Conservation (phyloP, 2,329 filamentous ascomycete genomes). For the Aspergillus oerlinghausenensis region DNA sequence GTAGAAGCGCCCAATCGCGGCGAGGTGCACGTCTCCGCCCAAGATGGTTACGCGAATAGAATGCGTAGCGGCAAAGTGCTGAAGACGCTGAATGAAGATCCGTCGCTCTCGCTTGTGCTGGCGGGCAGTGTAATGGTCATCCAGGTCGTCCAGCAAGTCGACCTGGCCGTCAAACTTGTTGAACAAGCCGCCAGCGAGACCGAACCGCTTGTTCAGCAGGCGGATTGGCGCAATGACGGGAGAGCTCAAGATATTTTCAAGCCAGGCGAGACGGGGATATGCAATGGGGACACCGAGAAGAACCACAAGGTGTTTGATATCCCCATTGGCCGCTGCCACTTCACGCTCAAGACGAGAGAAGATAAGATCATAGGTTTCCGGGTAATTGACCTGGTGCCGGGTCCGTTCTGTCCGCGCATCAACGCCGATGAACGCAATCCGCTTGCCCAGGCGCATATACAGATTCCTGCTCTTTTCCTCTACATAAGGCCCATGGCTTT, state of each 20-base stretch:
- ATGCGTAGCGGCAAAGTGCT: conserved; percentile 54
- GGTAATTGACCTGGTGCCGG: conserved; percentile 87
- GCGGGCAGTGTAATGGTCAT: conserved; percentile 77
- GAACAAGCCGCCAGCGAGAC: conserved; percentile 78
- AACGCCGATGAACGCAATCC: conserved; percentile 60
- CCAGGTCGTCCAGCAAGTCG: conserved; percentile 61
- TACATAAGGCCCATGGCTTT: conserved; percentile 64
- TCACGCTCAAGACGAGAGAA: conserved; percentile 53
- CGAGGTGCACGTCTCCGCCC: conserved; percentile 61
- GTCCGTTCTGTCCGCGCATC: conserved; percentile 70
- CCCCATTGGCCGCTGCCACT: conserved; percentile 46
- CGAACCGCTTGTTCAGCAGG: conserved; percentile 85
- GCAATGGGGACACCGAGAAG: conserved; percentile 68
- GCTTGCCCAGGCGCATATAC: conserved; percentile 60
- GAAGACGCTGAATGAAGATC: conserved; percentile 61
- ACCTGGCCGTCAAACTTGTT: conserved; percentile 84
- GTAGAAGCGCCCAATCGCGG: conserved; percentile 61
- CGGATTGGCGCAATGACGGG: conserved; percentile 85
- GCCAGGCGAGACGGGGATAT: conserved; percentile 77
- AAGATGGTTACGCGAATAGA: conserved; percentile 59
- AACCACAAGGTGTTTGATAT: conserved; percentile 60
- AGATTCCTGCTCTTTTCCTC: conserved; percentile 58
- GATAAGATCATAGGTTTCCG: conserved; percentile 58
- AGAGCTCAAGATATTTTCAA: conserved; percentile 85
- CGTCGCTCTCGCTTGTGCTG: conserved; percentile 88